Evolutionary conservation across 345 rosid species (phyloP).

Genomic region (Turritis glabra): DNA sequence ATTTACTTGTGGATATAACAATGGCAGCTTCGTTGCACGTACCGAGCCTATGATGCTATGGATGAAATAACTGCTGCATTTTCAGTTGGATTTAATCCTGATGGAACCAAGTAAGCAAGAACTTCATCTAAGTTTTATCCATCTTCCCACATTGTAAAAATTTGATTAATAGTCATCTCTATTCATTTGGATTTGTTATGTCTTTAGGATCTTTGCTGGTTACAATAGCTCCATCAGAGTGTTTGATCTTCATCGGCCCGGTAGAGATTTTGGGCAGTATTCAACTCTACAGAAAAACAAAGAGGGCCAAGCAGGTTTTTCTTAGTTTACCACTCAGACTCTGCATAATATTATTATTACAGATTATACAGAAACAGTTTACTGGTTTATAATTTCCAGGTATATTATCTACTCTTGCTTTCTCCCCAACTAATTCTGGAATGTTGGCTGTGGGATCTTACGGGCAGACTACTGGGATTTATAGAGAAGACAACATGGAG

Average conservation of each 20-base stretch:
- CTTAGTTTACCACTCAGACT: not conserved
- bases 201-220: constrained; percentile 83
- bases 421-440: constrained; percentile 76
- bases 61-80: constrained; percentile 96
- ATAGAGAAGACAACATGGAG: constrained; percentile 97
- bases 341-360: not conserved
- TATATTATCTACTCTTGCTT: constrained; percentile 80
- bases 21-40: constrained; percentile 90
- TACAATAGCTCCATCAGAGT: constrained; percentile 83
- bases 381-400: constrained; percentile 49
- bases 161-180: not conserved
- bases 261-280: constrained; percentile 78
- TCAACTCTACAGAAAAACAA: constrained; percentile 79
- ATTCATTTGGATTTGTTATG: constrained; percentile 25
- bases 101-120: constrained; percentile 76
- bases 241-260: constrained; percentile 94
- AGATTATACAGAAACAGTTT: not conserved
- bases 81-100: constrained; percentile 83
- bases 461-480: constrained; percentile 79
- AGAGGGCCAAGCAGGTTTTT: constrained; percentile 88
- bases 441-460: constrained; percentile 95
- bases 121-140: not conserved
- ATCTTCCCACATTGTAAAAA: not conserved
- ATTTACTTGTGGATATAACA: constrained; percentile 20
- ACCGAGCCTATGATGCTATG: constrained; percentile 93